These are phyloP conservation scores for Exidia glandulosa DNA, from an alignment of 768 basidiomycete species.

Conservation along the genomic window DNA sequence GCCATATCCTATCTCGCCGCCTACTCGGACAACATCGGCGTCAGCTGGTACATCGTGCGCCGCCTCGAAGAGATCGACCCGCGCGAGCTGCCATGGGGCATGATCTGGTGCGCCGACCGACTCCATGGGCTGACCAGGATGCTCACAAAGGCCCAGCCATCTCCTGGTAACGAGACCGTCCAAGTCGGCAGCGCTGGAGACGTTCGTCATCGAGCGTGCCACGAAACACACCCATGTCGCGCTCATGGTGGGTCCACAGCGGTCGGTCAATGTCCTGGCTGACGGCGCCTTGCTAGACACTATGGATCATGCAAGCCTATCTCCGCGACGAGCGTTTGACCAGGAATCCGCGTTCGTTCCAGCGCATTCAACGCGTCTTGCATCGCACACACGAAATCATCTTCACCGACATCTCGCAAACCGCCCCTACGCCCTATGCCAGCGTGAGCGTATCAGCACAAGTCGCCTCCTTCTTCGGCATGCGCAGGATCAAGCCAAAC, in stretches of 20 bases:
- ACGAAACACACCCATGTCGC: constrained; percentile 91
- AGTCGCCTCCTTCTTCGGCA: constrained; percentile 35
- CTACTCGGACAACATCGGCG: constrained; percentile 82
- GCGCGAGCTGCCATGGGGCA: constrained; percentile 77
- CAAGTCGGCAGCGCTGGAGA: constrained; percentile 84
- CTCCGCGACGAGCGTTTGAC: constrained; percentile 63
- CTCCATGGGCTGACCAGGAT: constrained; percentile 6
- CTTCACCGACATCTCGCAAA: constrained; percentile 73
- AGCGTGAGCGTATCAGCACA: constrained; percentile 23
- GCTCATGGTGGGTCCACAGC: constrained; percentile 64
- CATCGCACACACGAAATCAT: constrained; percentile 94
- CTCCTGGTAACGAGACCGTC: constrained; percentile 89
- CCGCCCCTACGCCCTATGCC: constrained; percentile 56
- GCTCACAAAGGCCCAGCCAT: constrained; percentile 46
- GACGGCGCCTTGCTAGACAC: constrained; percentile 42
- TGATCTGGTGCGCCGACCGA: constrained; percentile 55
- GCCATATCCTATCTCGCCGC: constrained; percentile 77
- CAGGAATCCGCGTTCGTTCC: constrained; percentile 12
- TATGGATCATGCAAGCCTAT: constrained; percentile 98
- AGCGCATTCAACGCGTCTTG: constrained; percentile 55
- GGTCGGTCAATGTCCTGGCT: constrained; percentile 8
- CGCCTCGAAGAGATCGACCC: constrained; percentile 55
- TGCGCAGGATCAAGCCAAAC: constrained; percentile 59
- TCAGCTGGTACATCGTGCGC: constrained; percentile 79
- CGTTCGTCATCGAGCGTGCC: constrained; percentile 80